These are phyloP conservation scores for Solanum lignicaule DNA, from an alignment of 257 asterid species.

Conservation along the genomic window DNA sequence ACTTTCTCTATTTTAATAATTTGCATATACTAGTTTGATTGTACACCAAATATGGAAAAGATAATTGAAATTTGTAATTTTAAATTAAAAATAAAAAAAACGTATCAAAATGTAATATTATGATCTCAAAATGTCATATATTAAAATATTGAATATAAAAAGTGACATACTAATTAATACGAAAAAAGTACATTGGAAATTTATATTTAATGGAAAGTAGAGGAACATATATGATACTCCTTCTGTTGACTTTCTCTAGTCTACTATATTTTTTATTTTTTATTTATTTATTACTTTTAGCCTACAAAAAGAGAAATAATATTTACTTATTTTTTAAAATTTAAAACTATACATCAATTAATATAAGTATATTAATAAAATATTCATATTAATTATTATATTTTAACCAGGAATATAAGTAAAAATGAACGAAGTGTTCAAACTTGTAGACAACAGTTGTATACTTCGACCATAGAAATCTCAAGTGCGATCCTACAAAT, in stretches of 20 bases:
- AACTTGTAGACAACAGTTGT: neutral
- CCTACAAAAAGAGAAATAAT: neutral
- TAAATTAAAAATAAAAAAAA: neutral
- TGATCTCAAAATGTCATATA: neutral
- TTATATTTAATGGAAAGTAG: neutral
- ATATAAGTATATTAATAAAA: too few species aligned
- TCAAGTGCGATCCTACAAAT: neutral
- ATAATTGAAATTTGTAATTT: neutral
- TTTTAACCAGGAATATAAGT: too few species aligned
- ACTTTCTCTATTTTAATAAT: neutral
- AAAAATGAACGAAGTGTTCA: neutral
- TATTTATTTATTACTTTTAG: too few species aligned
- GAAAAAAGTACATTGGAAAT: neutral
- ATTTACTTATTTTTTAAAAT: too few species aligned
- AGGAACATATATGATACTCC: neutral
- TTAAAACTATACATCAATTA: too few species aligned
- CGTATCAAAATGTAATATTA: neutral
- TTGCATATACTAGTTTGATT: neutral
- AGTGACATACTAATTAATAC: neutral
- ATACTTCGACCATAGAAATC: neutral
- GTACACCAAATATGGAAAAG: neutral
- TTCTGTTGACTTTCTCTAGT: neutral
- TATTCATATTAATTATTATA: too few species aligned
- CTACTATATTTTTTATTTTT: too few species aligned
- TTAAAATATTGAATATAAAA: neutral